A percentile compares a stretch with the other conserved stretches of the same genome.
Conservation (phyloP, 2,329 filamentous ascomycete species). For the Nothopassalora personata region DNA sequence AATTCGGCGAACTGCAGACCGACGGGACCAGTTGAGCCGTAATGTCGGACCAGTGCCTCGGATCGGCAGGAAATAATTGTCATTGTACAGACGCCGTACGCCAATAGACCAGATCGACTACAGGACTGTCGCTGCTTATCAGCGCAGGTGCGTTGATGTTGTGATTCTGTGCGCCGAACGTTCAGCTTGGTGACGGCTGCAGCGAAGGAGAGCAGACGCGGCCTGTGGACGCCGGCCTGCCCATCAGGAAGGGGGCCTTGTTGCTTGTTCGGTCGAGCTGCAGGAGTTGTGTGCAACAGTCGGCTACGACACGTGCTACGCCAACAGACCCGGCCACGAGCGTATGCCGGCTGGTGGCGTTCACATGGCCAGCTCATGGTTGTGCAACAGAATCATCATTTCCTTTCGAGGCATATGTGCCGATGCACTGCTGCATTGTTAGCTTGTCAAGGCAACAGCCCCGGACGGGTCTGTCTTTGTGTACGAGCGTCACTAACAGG, state of each 20-base stretch:
- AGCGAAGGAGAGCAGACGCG: constrained; percentile 1
- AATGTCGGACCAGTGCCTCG: constrained; percentile 7
- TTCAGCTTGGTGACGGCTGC: constrained; percentile 3
- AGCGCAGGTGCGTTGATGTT: constrained; percentile 18
- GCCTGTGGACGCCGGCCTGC: constrained; percentile 2
- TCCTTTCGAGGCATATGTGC: constrained; percentile 1
- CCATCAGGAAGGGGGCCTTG: background rate
- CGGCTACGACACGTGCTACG: constrained; percentile 8
- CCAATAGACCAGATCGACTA: constrained; percentile 8
- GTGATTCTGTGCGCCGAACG: constrained; percentile 2
- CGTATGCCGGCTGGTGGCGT: constrained; percentile 3
- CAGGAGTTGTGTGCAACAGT: constrained; percentile 4
- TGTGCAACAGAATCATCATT: background rate
- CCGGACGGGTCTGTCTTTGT: background rate
- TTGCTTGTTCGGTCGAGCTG: constrained; percentile 4
- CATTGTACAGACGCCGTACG: constrained; percentile 7
- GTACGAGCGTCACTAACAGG: background rate
- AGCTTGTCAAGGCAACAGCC: background rate
- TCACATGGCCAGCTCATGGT: constrained; percentile 7
- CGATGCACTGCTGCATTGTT: background rate
- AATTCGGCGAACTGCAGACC: constrained; percentile 57
- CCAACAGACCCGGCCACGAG: background rate
- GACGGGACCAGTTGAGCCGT: constrained; percentile 12
- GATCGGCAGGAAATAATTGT: constrained; percentile 6
- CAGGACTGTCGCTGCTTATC: constrained; percentile 2